Conservation (phyloP, 176 grass and related monocot genomes). For the Panicum miliaceum region DNA sequence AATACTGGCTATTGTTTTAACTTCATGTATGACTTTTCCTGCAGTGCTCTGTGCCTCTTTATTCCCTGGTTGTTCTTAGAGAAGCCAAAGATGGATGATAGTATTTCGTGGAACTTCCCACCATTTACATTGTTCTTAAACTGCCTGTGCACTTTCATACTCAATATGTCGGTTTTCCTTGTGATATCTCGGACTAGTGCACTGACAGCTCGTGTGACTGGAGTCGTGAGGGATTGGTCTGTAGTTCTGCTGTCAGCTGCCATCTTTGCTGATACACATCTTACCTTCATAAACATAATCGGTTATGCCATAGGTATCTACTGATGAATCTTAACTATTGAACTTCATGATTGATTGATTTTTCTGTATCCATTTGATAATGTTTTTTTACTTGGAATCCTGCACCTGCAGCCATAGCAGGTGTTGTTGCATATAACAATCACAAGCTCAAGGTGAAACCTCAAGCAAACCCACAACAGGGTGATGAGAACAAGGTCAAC, state of each 20-base stretch:
- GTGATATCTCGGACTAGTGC: constrained; percentile 97
- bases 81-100: constrained; percentile 97
- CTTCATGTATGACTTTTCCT: constrained; percentile 39
- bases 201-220: constrained; percentile 90
- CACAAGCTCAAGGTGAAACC: constrained; percentile 72
- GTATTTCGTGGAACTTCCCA: constrained; percentile 84
- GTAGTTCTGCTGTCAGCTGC: constrained; percentile 92
- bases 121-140: constrained; percentile 88
- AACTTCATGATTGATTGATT: background rate
- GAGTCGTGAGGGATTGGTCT: constrained; percentile 95
- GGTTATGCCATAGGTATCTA: constrained; percentile 96
- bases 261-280: constrained; percentile 90
- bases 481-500: constrained; percentile 35
- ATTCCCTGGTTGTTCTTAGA: constrained; percentile 98
- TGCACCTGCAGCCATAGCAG: constrained; percentile 80
- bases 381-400: background rate
- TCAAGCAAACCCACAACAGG: constrained; percentile 52
- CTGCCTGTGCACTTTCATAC: constrained; percentile 92
- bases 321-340: constrained; percentile 36
- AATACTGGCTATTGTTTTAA: constrained; percentile 13
- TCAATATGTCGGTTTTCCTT: constrained; percentile 97
- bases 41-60: constrained; percentile 94
- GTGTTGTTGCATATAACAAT: constrained; percentile 96
- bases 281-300: constrained; percentile 92
- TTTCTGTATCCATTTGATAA: background rate